phyloP scores from a whole-genome alignment of 2,329 filamentous ascomycete genomes.

The Diaporthe citri region DNA sequence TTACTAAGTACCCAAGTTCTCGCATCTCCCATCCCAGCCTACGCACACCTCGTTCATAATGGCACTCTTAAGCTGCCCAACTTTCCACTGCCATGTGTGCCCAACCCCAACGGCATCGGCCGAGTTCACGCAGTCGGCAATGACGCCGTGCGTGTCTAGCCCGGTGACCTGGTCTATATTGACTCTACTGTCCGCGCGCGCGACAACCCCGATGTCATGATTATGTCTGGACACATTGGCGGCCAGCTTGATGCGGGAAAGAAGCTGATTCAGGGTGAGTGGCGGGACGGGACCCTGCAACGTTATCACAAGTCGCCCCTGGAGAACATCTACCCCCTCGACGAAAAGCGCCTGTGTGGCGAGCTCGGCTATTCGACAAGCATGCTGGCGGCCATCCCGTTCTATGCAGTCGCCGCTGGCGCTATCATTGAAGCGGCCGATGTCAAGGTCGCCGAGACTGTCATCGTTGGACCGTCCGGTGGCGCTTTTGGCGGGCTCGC shows the following conservation, averaged over 20 bases:
- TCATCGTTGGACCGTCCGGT: slow-evolving; percentile 57
- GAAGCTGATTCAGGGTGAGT: slow-evolving; percentile 25
- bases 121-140: neutral
- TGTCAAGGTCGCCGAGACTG: slow-evolving; percentile 54
- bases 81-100: neutral
- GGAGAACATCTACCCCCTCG: slow-evolving; percentile 44
- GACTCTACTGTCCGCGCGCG: neutral
- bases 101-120: neutral
- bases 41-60: neutral
- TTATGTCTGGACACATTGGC: neutral
- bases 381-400: slow-evolving; percentile 50
- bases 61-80: slow-evolving; percentile 4
- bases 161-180: neutral
- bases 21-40: neutral
- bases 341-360: slow-evolving; percentile 42
- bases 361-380: slow-evolving; percentile 49
- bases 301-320: slow-evolving; percentile 38
- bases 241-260: neutral
- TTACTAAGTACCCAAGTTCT: neutral
- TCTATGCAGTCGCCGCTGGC: slow-evolving; percentile 54
- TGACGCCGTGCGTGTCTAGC: neutral
- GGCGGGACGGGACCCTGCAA: slow-evolving; percentile 20
- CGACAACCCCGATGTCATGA: neutral
- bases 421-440: slow-evolving; percentile 53
- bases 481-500: slow-evolving; percentile 56